Conservation (phyloP, 2,329 filamentous ascomycete species). For the Ilyonectria mors-panacis region DNA sequence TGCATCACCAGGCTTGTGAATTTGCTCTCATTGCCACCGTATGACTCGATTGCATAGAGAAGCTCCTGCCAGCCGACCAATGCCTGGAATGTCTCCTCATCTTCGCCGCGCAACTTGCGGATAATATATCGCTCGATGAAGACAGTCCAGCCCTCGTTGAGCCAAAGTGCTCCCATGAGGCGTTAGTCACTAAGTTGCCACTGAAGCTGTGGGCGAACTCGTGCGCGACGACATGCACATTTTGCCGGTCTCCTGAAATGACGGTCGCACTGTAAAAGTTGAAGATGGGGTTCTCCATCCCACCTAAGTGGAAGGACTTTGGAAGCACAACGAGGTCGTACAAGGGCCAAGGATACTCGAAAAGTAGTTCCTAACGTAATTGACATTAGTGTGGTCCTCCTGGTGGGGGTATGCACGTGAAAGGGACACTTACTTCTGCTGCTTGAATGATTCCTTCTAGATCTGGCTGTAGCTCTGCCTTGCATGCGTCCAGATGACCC, state of each 20-base stretch:
- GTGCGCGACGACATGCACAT: conserved; percentile 17
- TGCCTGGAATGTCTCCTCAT: neutral
- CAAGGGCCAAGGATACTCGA: conserved; percentile 13
- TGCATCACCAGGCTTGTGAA: neutral
- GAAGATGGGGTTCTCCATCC: conserved; percentile 26
- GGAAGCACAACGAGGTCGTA: conserved; percentile 22
- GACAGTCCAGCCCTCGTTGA: conserved; percentile 22
- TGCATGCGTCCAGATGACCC: neutral
- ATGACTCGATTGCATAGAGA: neutral
- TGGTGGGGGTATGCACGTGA: no score
- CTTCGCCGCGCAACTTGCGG: neutral
- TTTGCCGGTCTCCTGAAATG: conserved; percentile 19
- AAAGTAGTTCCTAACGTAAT: neutral
- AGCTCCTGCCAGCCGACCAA: conserved; percentile 20
- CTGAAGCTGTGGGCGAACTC: conserved; percentile 21
- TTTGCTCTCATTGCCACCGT: neutral
- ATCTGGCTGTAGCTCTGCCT: neutral
- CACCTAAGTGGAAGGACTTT: conserved; percentile 20
- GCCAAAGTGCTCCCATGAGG: conserved; percentile 25
- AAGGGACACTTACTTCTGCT: neutral
- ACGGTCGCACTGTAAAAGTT: conserved; percentile 23
- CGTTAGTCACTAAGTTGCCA: conserved; percentile 22
- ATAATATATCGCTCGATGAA: conserved; percentile 9
- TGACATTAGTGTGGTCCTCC: no score
- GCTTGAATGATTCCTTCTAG: neutral